Conservation (phyloP, 148 eudicot genomes). For the Camellia japonica region DNA sequence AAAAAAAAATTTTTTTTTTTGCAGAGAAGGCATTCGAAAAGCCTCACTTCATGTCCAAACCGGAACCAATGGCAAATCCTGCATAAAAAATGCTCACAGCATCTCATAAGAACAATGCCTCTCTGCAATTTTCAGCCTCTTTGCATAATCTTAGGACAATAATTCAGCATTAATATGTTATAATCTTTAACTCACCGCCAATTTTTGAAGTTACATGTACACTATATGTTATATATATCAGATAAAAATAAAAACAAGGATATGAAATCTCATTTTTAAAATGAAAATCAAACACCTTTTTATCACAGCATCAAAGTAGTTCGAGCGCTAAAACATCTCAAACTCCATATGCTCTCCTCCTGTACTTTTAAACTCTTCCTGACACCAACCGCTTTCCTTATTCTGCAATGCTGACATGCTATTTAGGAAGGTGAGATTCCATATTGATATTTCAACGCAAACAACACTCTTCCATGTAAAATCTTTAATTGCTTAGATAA, state of each 20-base stretch:
- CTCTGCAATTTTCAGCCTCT: not conserved
- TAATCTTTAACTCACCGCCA: not conserved
- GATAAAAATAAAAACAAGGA: no score
- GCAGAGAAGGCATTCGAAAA: no score
- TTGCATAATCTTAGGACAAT: not conserved
- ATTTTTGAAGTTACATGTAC: not conserved
- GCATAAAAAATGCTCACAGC: not conserved
- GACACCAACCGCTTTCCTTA: conserved; percentile 19
- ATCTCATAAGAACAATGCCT: not conserved
- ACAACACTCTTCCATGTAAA: no score
- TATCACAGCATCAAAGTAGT: not conserved
- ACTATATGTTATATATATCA: not conserved
- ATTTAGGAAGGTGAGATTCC: no score
- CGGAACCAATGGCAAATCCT: not conserved
- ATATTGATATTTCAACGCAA: no score
- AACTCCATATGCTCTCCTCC: conserved; percentile 36
- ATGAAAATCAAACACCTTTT: not conserved
- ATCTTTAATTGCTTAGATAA: no score
- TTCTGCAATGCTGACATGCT: conserved; percentile 13
- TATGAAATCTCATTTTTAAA: no score
- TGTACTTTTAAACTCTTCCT: conserved; percentile 10
- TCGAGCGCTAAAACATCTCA: conserved; percentile 43
- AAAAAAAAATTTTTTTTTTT: no score
- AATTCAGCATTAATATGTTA: not conserved
- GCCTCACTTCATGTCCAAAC: no score